Base-by-base conservation (phyloP, 1,284 basidiomycete genomes). In the Coniferiporia weirii region DNA sequence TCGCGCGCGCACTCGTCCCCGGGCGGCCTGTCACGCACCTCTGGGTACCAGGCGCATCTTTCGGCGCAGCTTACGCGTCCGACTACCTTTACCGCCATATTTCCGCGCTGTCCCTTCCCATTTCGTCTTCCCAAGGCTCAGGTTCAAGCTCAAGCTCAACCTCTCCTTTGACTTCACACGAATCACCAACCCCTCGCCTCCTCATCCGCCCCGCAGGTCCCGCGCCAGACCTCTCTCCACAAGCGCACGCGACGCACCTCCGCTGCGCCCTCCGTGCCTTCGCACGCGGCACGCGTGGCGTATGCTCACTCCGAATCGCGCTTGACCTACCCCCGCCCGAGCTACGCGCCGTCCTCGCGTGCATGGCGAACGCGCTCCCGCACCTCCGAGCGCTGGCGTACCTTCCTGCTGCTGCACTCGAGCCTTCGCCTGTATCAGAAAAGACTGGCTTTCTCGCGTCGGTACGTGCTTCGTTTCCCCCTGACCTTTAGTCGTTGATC, bases 31-130 rank as follows among this genome's bases (percentile, higher is more conserved):
- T 60, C 17, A 49, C 58, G 45, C 58, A 60, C 38, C 13, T 60
- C 7, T 60, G 58, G 58, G 47, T 60, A 12, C 52, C 58, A 7
- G 58, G 57, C 5, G 50, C 50, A 9, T 52, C 57, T 12, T 59
- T 59, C 19, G 19, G 40, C n/a, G 46, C 51, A 2, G 20, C 27
- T 13, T 19, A 40, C 27, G n/a, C 57, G 19, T 46, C 40, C 38
- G 50, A 59, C 27, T 27, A 27, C 27, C 27, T 27, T 27, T 27
- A 27, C 27, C 27, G 27, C 27, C 27, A 27, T 27, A 27, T 27
- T 27, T 27, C 27, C 5, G 27, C 27, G 5, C 27, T 27, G 3
- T 27, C 27, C 3, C 27, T 27, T 5, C 27, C 27, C 27, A 3
- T 5, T 5, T 5, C 27, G 27, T 27, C 27, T 27, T 5, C 27